Evolutionary conservation across 2,329 filamentous ascomycete genomes (phyloP), one percentile per base, ranked within the genome.

Genomic region (Penicillium sp.): DNA sequence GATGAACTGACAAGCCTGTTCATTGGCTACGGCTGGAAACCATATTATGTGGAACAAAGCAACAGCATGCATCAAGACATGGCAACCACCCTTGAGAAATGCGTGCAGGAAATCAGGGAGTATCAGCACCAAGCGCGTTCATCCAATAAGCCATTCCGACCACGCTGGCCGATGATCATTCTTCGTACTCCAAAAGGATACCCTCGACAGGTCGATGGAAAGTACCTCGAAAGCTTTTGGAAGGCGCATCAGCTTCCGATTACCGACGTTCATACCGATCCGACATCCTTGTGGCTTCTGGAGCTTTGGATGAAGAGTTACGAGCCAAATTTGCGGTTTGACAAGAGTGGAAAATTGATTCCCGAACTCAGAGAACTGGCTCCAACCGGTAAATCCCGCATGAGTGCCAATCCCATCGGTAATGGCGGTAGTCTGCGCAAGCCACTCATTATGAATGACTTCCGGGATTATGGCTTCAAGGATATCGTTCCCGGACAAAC

Each of bases 21-120:
- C 67, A 54, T 79, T 34, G 86, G 86, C 24, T 89, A 89, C 59
- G 86, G 86, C 55, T 90, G 84, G 82, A 79, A 82, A 40, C 86
- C 86, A 7, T 89, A 88, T 68, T 88, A 89, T 58, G 86, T 90
- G 39, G 85, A 89, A 62, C 86, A 86, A 40, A 81, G 81, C 52
- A 85, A 85, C 27, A 79, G 77, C 37, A 89, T 90, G 86, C 85
- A 89, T 62, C 86, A 89, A 66, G 86, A 85, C 46, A 89, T 89
- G 86, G 85, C 86, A 10, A 79, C 79, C 35, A 89, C 86, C 0
- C 70, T 90, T 23, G 86, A 90, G 64, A 77, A 81, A 55, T 87
- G 84, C 60, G 80, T 90, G 14, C 66, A 74, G 13, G 82, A 89
- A 61, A 90, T 90, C 62, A 75, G 72, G 45, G 74, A 76, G 49